phyloP scores from a whole-genome alignment of 352 stramenopile genomes.

The Aphanomyces euteiches region DNA sequence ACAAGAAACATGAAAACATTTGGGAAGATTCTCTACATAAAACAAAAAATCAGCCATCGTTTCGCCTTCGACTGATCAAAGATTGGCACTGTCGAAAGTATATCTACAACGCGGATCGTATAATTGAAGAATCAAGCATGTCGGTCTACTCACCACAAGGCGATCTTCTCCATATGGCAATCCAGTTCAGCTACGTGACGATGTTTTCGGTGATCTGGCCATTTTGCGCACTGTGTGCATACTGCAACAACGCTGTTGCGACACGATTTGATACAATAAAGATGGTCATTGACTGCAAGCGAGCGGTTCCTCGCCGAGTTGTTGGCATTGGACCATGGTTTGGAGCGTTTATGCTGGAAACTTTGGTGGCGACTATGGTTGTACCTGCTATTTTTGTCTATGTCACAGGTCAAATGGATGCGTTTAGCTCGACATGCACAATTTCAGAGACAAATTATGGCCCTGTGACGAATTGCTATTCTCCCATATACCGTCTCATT shows the following conservation, averaged over 20 bases:
- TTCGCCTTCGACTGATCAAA: constrained; percentile 45
- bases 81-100: constrained; percentile 60
- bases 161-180: constrained; percentile 55
- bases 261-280: constrained; percentile 59
- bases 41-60: background rate
- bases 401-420: constrained; percentile 57
- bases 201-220: constrained; percentile 68
- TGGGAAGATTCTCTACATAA: constrained; percentile 33
- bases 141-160: constrained; percentile 50
- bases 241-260: constrained; percentile 47
- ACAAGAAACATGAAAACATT: constrained; percentile 36
- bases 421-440: constrained; percentile 43
- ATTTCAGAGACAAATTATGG: constrained; percentile 45
- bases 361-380: constrained; percentile 44
- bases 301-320: constrained; percentile 44
- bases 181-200: constrained; percentile 66
- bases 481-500: constrained; percentile 34
- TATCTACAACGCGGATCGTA: constrained; percentile 48
- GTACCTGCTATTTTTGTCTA: constrained; percentile 60
- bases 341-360: constrained; percentile 54
- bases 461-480: constrained; percentile 36
- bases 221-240: constrained; percentile 56
- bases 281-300: constrained; percentile 67
- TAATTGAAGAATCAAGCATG: constrained; percentile 63
- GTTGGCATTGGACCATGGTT: constrained; percentile 58